phyloP scores from a whole-genome alignment of 2,329 filamentous ascomycete species.

The Colletotrichum melonis region DNA sequence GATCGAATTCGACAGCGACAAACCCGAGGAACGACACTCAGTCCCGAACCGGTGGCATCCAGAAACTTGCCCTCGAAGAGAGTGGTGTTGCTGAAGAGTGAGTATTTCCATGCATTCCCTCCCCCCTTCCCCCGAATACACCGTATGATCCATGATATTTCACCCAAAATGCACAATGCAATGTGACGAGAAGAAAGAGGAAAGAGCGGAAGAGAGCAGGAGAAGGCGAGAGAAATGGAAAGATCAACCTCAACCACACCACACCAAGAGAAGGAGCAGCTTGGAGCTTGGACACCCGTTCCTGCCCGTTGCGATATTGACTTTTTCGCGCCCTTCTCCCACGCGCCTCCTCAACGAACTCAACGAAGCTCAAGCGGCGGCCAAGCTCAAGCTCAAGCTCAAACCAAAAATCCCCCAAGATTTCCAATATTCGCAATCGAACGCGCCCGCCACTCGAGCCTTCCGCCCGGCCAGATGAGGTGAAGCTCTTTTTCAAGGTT shows the following conservation, averaged over 20 bases:
- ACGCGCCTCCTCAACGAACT: background rate
- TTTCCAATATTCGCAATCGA: background rate
- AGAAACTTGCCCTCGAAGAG: background rate
- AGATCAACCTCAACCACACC: background rate
- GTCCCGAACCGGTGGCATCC: background rate
- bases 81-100: slow-evolving; percentile 4
- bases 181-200: background rate
- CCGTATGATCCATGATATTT: background rate
- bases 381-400: slow-evolving; percentile 8
- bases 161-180: background rate
- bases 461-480: background rate
- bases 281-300: background rate
- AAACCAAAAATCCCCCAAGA: background rate
- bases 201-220: background rate
- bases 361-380: too few species aligned
- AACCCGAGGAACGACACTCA: slow-evolving; percentile 17
- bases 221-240: background rate
- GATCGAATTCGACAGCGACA: background rate
- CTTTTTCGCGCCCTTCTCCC: background rate
- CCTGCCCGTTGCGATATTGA: background rate
- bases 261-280: background rate
- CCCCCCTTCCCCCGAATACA: background rate
- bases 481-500: background rate
- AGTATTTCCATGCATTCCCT: background rate
- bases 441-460: background rate